A percentile compares a stretch with the other conserved stretches of the same genome.
These are phyloP conservation scores for Glutinoglossum americanum DNA, from an alignment of 495 filamentous ascomycete genomes.

Conservation along the genomic window DNA sequence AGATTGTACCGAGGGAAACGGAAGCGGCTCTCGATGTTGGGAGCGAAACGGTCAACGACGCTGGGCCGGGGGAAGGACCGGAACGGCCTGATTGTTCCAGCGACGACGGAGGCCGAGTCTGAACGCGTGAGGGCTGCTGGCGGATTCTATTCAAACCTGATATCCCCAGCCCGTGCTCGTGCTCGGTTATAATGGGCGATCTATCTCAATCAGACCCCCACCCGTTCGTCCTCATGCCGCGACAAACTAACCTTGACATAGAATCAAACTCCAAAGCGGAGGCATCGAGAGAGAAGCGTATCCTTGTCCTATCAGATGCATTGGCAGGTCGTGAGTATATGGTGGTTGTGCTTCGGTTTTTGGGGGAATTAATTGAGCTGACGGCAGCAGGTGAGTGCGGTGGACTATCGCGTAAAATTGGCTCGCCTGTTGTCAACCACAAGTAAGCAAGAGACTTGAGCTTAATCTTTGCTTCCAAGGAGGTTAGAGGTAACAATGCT, in stretches of 20 bases:
- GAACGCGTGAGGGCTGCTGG: slow-evolving; percentile 41
- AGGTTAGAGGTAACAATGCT: not conserved
- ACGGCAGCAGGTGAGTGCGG: not conserved
- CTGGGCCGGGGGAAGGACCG: slow-evolving; percentile 41
- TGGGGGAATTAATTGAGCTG: slow-evolving; percentile 28
- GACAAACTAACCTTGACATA: slow-evolving; percentile 23
- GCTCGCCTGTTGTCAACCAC: not conserved
- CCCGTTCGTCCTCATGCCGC: not conserved
- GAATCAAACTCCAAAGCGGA: slow-evolving; percentile 27
- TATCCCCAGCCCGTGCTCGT: slow-evolving; percentile 36
- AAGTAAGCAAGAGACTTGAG: not conserved
- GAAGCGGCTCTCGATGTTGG: slow-evolving; percentile 34
- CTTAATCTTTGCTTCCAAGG: not conserved
- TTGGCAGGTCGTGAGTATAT: slow-evolving; percentile 23
- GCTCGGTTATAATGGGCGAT: slow-evolving; percentile 34
- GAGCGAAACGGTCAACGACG: slow-evolving; percentile 27
- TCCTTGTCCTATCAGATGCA: slow-evolving; percentile 17
- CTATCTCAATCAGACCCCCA: slow-evolving; percentile 11
- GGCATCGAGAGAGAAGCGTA: slow-evolving; percentile 35
- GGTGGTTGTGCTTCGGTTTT: slow-evolving; percentile 41
- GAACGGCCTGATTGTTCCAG: not conserved
- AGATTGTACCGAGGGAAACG: slow-evolving; percentile 34
- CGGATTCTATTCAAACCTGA: slow-evolving; percentile 86
- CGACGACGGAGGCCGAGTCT: not conserved
- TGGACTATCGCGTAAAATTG: not conserved